Percentiles rank a stretch among this genome's conserved stretches.
Evolutionary conservation across 2,329 filamentous ascomycete genomes (phyloP).

Genomic region (Escovopsis weberi): DNA sequence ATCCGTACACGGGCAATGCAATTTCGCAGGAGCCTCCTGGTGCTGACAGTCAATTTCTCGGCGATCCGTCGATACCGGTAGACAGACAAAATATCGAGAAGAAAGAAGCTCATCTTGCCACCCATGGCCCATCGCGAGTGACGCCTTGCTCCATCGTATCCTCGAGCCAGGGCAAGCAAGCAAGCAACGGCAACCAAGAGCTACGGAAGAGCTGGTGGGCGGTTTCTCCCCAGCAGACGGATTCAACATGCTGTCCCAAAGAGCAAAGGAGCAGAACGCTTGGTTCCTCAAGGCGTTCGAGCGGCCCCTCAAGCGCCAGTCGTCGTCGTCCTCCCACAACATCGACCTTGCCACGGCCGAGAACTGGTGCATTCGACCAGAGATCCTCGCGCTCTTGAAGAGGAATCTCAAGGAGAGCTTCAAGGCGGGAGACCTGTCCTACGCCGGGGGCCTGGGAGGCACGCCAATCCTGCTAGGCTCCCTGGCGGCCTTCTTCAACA

Average conservation of each 20-base stretch:
- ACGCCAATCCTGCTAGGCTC: neutral
- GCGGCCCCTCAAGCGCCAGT: constrained; percentile 1
- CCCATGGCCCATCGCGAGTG: too few relatives aligned
- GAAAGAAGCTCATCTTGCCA: too few relatives aligned
- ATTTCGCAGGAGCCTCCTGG: too few relatives aligned
- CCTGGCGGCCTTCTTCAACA: constrained; percentile 2
- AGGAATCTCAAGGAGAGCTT: neutral
- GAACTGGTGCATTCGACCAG: constrained; percentile 4
- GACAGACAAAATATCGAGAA: too few relatives aligned
- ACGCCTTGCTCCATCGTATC: too few relatives aligned
- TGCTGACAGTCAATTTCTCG: too few relatives aligned
- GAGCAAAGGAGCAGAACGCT: constrained; percentile 2
- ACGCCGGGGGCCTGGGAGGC: constrained; percentile 3
- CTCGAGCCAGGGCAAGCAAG: too few relatives aligned
- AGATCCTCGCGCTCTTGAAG: constrained; percentile 2
- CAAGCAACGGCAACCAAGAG: neutral
- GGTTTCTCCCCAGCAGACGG: too few relatives aligned
- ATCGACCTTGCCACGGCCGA: constrained; percentile 4
- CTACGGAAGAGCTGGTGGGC: neutral
- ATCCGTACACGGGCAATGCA: too few relatives aligned
- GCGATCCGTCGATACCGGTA: too few relatives aligned
- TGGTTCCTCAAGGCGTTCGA: constrained; percentile 5
- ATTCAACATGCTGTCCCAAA: constrained; percentile 2
- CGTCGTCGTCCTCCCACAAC: neutral
- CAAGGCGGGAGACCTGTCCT: constrained; percentile 2